Base-by-base conservation (phyloP, 768 basidiomycete species). In the Trametes coccinea region DNA sequence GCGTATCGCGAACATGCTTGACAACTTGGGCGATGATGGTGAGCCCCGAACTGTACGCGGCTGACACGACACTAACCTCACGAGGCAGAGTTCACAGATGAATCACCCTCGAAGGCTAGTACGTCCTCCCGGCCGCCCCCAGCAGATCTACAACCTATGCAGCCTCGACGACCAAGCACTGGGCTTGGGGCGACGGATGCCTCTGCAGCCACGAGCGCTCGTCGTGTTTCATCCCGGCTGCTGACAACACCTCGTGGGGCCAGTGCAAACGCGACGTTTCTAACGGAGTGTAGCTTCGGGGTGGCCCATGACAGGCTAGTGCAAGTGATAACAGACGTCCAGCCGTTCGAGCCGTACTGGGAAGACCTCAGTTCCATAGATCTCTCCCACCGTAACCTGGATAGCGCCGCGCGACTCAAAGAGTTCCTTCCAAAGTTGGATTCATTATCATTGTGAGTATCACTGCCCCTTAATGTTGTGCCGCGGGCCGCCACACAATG, bases 271-370 rank as follows among this genome's bases (percentile, higher is more conserved):
- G 82, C 79, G 8, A 90, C 89, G 0, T 96, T 89, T 77, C 79
- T 98, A 64, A 98, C 96, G 10, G 95, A 98, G 71, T 98, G 95
- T 71, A 98, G 95, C 44, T 99, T 99, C 71, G 93, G 85, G 14
- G 87, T 98, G 46, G 84, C 94, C n/a, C 92, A 93, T 68, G 96
- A 98, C 71, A 84, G 85, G 47, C 83, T 99, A 5, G 89, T 98
- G 2, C 85, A 92, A 72, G 87, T 92, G 68, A 93, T 99, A 70
- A 98, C 95, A 45, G 95, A 98, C 69, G 86, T 95, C 11, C 89
- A 95, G 70, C 94, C 95, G 17, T 97, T 92, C 74, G 93, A 95
- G 70, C 94, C 95, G 27, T 82, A 92, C 71, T 99, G 97, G 97
- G 95, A 98, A 68, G 79, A 83, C 43, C 75, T 99, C 61, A 78